A percentile compares a stretch with the other conserved stretches of the same genome.
Conservation (phyloP, 345 rosid species). For the Arabis alpina region DNA sequence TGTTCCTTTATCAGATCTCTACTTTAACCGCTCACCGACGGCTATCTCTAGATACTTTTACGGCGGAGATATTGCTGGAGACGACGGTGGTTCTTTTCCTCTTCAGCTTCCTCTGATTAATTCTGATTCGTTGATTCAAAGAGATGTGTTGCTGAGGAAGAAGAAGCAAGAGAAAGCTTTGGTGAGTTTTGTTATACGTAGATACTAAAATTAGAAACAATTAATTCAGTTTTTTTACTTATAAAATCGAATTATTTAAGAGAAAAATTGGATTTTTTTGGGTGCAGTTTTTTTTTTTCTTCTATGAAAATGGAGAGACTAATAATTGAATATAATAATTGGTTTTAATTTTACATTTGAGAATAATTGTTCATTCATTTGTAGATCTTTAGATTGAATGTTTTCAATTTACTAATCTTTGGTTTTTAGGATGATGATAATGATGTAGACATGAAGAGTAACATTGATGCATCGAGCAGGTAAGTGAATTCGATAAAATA, state of each 20-base stretch:
- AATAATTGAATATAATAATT: background rate
- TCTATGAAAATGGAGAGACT: no score
- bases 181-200: conserved; percentile 44
- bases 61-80: conserved; percentile 53
- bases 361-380: conserved; percentile 23
- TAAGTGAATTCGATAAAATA: conserved; percentile 26
- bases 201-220: background rate
- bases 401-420: conserved; percentile 24
- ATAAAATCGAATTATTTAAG: background rate
- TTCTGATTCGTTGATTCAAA: conserved; percentile 47
- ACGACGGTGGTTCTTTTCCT: conserved; percentile 16
- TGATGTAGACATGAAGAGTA: conserved; percentile 42
- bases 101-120: conserved; percentile 38
- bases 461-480: conserved; percentile 64
- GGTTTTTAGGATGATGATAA: conserved; percentile 20
- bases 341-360: conserved; percentile 52
- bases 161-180: conserved; percentile 38
- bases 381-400: conserved; percentile 35
- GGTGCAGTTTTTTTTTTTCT: conserved; percentile 51
- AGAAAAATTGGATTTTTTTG: background rate
- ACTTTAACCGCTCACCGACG: conserved; percentile 51
- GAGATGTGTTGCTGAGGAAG: conserved; percentile 28
- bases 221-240: conserved; percentile 1
- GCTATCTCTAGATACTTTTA: conserved; percentile 33
- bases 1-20: conserved; percentile 83